phyloP scores from a whole-genome alignment of 768 basidiomycete genomes.

The Calocera viscosa region DNA sequence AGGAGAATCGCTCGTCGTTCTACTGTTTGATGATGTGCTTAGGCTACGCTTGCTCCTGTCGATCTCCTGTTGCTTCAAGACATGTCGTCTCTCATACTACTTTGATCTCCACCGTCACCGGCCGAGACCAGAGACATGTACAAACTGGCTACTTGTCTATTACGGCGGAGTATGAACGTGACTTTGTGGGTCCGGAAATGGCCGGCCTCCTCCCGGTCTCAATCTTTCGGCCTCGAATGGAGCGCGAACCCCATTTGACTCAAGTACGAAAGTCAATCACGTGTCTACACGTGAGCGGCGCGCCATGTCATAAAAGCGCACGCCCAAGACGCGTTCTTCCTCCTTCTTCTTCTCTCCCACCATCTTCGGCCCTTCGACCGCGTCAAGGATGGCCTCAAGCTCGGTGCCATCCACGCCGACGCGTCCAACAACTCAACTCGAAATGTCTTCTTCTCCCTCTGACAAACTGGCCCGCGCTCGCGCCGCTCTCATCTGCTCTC shows the following conservation, averaged over 20 bases:
- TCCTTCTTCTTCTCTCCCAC: not conserved
- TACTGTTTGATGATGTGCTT: too few species aligned
- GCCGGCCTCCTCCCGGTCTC: not conserved
- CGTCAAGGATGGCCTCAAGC: not conserved
- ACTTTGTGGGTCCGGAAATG: not conserved
- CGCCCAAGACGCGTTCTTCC: not conserved
- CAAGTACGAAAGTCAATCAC: constrained; percentile 2
- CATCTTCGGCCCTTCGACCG: not conserved
- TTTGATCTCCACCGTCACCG: too few species aligned
- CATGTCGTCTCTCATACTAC: too few species aligned
- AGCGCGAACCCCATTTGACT: not conserved
- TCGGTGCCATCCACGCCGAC: not conserved
- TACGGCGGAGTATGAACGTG: too few species aligned
- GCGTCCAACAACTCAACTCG: not conserved
- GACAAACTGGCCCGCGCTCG: constrained; percentile 1
- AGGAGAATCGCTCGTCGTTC: too few species aligned
- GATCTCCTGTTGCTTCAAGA: too few species aligned
- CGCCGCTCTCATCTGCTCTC: not conserved
- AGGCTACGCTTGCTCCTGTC: too few species aligned
- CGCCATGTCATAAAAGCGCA: not conserved
- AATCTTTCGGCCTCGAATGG: not conserved
- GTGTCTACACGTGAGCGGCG: not conserved
- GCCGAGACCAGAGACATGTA: too few species aligned
- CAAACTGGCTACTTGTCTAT: too few species aligned
- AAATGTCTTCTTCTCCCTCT: not conserved